Conservation (phyloP, 2,329 filamentous ascomycete species). For the Aureobasidium sp. region DNA sequence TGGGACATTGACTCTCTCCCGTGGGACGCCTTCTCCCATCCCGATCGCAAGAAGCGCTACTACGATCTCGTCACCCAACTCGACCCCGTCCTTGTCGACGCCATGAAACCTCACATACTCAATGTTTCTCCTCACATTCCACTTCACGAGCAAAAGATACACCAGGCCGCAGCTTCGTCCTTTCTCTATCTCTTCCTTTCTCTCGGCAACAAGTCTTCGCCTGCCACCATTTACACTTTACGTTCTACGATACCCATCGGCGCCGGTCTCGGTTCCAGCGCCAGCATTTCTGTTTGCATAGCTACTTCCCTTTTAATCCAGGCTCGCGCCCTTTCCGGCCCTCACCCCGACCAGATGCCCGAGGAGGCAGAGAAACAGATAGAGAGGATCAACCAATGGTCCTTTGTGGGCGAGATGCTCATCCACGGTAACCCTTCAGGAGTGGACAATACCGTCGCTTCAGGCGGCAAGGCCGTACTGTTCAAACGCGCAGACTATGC, state of each 20-base stretch:
- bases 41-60: slow-evolving; percentile 87
- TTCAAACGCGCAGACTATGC: slow-evolving; percentile 72
- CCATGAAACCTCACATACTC: slow-evolving; percentile 70
- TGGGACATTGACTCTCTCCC: slow-evolving; percentile 92
- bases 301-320: slow-evolving; percentile 78
- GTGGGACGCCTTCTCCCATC: slow-evolving; percentile 71
- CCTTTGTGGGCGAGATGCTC: slow-evolving; percentile 92
- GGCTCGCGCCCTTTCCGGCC: slow-evolving; percentile 77
- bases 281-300: slow-evolving; percentile 86
- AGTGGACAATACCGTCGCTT: slow-evolving; percentile 92
- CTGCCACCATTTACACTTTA: slow-evolving; percentile 78
- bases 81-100: slow-evolving; percentile 70
- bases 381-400: slow-evolving; percentile 95
- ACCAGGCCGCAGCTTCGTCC: slow-evolving; percentile 68
- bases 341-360: slow-evolving; percentile 81
- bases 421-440: slow-evolving; percentile 96
- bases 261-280: slow-evolving; percentile 84
- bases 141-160: slow-evolving; percentile 70
- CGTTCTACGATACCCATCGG: slow-evolving; percentile 90
- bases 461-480: slow-evolving; percentile 87
- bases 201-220: slow-evolving; percentile 67
- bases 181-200: slow-evolving; percentile 93
- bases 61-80: slow-evolving; percentile 73
- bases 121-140: slow-evolving; percentile 58
- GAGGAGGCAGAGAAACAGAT: slow-evolving; percentile 84